A percentile compares a stretch with the other conserved stretches of the same genome.
These are phyloP conservation scores for Rhododendron henanense DNA, from an alignment of 148 eudicot genomes.

Conservation along the genomic window DNA sequence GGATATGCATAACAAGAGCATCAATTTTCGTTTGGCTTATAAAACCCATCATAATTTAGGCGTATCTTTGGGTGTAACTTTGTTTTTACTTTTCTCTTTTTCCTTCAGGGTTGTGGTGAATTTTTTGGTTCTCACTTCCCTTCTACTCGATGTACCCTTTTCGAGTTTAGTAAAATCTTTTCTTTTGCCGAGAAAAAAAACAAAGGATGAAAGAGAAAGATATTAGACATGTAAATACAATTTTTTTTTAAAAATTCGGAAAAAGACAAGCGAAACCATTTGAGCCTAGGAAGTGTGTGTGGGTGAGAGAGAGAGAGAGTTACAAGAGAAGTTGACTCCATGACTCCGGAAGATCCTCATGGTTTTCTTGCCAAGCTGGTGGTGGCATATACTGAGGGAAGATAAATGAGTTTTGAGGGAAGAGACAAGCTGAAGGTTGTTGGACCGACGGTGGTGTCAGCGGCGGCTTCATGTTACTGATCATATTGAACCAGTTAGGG, in stretches of 20 bases:
- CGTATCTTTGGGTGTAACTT: too few species aligned
- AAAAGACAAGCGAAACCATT: not conserved
- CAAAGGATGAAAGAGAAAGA: too few species aligned
- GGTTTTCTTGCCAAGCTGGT: conserved; percentile 38
- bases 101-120: too few species aligned
- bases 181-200: too few species aligned
- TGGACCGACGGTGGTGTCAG: conserved; percentile 26
- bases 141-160: too few species aligned
- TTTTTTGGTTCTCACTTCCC: too few species aligned
- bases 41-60: too few species aligned
- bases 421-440: conserved; percentile 16
- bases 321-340: conserved; percentile 81
- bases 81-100: too few species aligned
- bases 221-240: too few species aligned
- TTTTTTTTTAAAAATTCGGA: too few species aligned
- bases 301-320: conserved; percentile 6
- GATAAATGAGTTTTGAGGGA: conserved; percentile 17
- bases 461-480: conserved; percentile 39
- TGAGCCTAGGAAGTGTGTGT: conserved; percentile 2
- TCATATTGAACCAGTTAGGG: conserved; percentile 53
- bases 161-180: too few species aligned
- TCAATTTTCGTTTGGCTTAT: not conserved
- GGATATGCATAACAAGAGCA: not conserved
- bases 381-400: conserved; percentile 15
- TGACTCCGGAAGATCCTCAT: conserved; percentile 56